A percentile compares a stretch with the other conserved stretches of the same genome.
These are phyloP conservation scores for Fusarium fujikuroi DNA, from an alignment of 2,329 filamentous ascomycete species.

Conservation along the genomic window DNA sequence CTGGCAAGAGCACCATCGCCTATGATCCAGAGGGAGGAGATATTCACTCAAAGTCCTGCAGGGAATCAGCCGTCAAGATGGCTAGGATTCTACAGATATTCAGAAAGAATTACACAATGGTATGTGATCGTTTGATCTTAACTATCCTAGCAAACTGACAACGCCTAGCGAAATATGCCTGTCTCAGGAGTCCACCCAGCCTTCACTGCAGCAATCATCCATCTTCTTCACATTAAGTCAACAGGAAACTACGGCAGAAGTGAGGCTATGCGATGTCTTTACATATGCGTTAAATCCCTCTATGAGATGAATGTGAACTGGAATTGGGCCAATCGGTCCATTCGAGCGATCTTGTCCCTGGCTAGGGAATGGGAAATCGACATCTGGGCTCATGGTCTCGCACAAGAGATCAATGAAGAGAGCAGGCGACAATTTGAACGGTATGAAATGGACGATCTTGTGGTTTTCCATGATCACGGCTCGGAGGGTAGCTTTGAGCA, in stretches of 20 bases:
- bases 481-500: not conserved
- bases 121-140: not conserved
- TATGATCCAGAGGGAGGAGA: conserved; percentile 32
- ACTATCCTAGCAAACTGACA: not conserved
- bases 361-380: conserved; percentile 28
- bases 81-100: conserved; percentile 29
- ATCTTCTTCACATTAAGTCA: conserved; percentile 24
- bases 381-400: conserved; percentile 17
- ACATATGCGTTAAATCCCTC: conserved; percentile 18
- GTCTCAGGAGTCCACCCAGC: conserved; percentile 30
- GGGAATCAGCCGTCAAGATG: conserved; percentile 19
- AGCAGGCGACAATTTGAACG: conserved; percentile 21
- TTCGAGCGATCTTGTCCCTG: conserved; percentile 25
- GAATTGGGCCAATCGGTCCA: conserved; percentile 32
- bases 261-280: conserved; percentile 24
- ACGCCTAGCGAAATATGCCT: conserved; percentile 9
- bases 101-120: conserved; percentile 28
- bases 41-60: conserved; percentile 26
- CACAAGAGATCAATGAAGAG: conserved; percentile 22
- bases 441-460: conserved; percentile 19
- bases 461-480: not conserved
- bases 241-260: not conserved
- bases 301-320: conserved; percentile 36
- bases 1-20: conserved; percentile 1
- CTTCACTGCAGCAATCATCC: conserved; percentile 32